Evolutionary conservation across 352 stramenopile species (phyloP), one percentile per base, ranked within the genome.

Genomic region (Phytophthora hibernalis): DNA sequence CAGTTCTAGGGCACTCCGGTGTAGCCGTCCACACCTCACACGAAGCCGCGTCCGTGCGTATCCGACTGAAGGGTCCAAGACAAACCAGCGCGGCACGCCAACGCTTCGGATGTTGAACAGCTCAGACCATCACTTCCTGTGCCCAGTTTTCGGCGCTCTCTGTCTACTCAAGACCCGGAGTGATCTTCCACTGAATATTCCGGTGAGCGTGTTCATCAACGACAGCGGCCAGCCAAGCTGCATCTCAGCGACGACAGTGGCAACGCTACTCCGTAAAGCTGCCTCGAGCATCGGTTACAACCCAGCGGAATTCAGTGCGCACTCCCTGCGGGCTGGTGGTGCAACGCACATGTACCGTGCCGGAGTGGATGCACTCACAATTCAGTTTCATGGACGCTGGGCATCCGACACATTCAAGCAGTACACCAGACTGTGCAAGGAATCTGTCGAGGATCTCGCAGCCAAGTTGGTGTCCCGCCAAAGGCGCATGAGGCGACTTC

Each of bases 341-440:
- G 26, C 33, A 13, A 50, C 45, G 15, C 57, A 65, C 40, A 38
- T 57, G 33, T 57, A 57, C 22, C 31, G 20, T 11, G 50, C 50
- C 6, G 33, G 33, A 2, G 33, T 57, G 4, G 57, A 65, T 8
- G 31, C 24, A 20, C 48, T 59, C 12, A 53, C 58, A 1, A 65
- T 65, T 28, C 40, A 65, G 21, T 59, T 59, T 40, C 58, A 59
- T 37, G 57, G 47, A 1, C 33, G 57, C 11, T 57, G 48, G 57
- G 57, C 38, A 26, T 65, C n/a, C 8, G 57, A 65, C 47, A 57
- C 57, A 0, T 57, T 65, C 37, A 65, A 57, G 24, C 35, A 54
- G 16, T 65, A 65, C 37, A 57, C 56, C 2, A n/a, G 47, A 1
- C n/a, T 57, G n/a, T 57, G 56, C 45, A 63, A 63, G 45, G 44